Evolutionary conservation across 331 rosid genomes (phyloP).

Genomic region (Rhamnella rubrinervis): DNA sequence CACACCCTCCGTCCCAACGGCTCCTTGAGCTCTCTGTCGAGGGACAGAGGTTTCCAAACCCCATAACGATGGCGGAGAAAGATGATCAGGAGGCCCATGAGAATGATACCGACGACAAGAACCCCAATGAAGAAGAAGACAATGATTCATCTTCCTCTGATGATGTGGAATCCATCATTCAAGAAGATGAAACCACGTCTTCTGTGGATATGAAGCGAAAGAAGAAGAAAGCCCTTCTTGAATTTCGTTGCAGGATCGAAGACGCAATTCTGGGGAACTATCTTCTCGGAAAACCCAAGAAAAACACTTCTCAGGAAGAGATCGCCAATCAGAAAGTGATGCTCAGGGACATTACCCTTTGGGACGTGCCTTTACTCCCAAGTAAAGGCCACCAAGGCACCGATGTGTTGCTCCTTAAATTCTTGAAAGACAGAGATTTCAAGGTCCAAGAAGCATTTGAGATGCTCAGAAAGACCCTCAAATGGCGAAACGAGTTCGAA

Average conservation of each 20-base stretch:
- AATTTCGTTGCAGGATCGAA: constrained; percentile 64
- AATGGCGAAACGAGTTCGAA: constrained; percentile 55
- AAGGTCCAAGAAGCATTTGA: constrained; percentile 58
- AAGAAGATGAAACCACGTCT: not conserved
- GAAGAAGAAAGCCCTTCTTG: constrained; percentile 51
- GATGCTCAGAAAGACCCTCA: constrained; percentile 59
- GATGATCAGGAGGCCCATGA: constrained; percentile 1
- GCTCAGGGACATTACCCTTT: constrained; percentile 45
- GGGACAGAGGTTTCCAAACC: not conserved
- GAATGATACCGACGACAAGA: not conserved
- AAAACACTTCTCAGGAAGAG: constrained; percentile 8
- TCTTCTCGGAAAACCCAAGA: constrained; percentile 41
- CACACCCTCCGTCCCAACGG: constrained; percentile 5
- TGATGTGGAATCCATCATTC: constrained; percentile 6
- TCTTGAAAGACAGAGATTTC: constrained; percentile 70
- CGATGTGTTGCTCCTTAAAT: constrained; percentile 56
- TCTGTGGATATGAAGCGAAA: constrained; percentile 40
- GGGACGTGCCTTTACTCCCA: constrained; percentile 86
- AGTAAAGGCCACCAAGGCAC: constrained; percentile 77
- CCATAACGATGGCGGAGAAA: constrained; percentile 20
- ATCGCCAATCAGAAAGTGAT: constrained; percentile 12
- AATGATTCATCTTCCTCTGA: constrained; percentile 25
- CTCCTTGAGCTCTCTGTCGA: too few species aligned
- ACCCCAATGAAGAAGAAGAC: constrained; percentile 19
- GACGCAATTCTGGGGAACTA: constrained; percentile 66